Conservation (phyloP, 2,329 filamentous ascomycete genomes). For the Claviceps fusiformis region DNA sequence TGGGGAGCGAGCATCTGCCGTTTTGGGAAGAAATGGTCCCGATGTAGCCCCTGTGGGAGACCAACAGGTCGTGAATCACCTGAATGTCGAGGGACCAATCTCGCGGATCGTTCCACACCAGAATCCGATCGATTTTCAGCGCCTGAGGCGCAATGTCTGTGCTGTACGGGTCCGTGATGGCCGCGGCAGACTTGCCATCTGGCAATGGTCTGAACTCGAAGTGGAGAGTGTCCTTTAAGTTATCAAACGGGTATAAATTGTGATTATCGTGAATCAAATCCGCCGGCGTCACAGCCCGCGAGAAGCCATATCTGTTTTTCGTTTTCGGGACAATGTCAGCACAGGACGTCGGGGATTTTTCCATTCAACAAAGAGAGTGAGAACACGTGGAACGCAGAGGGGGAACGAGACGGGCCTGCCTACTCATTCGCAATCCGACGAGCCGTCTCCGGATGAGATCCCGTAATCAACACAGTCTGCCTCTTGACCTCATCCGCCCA, state of each 20-base stretch:
- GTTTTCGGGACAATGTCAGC: not conserved
- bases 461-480: constrained; percentile 57
- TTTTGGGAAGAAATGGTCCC: constrained; percentile 70
- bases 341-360: not conserved
- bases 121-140: constrained; percentile 75
- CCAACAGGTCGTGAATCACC: constrained; percentile 68
- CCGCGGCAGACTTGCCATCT: constrained; percentile 19
- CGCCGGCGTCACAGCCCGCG: constrained; percentile 68
- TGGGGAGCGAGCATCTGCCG: constrained; percentile 47
- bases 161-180: constrained; percentile 19
- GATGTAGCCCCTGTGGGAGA: constrained; percentile 64
- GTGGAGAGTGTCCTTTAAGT: constrained; percentile 18
- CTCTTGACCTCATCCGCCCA: constrained; percentile 27
- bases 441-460: constrained; percentile 53
- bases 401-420: not conserved
- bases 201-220: constrained; percentile 16
- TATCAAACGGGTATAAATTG: constrained; percentile 70
- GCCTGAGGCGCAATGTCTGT: constrained; percentile 23
- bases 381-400: not conserved
- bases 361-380: not conserved
- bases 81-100: constrained; percentile 91
- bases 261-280: constrained; percentile 68
- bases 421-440: constrained; percentile 58
- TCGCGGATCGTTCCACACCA: constrained; percentile 90
- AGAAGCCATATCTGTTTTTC: constrained; percentile 50